Conservation (phyloP, 2,329 filamentous ascomycete species). For the Ambrosiella cleistominuta region DNA sequence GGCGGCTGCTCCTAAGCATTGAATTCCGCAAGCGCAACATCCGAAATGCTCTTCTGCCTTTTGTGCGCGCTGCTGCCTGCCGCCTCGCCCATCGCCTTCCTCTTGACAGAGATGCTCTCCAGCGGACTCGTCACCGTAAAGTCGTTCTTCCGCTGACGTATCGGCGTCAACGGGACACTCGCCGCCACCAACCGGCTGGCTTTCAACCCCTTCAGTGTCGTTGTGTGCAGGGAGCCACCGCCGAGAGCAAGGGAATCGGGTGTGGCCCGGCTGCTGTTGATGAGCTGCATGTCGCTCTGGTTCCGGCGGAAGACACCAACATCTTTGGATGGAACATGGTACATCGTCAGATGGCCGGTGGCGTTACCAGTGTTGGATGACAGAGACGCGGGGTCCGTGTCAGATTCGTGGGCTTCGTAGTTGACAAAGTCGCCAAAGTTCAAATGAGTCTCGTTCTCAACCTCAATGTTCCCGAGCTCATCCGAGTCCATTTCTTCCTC, state of each 20-base stretch:
- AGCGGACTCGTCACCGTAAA: conserved; percentile 30
- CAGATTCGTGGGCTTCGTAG: conserved; percentile 11
- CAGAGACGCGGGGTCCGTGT: conserved; percentile 9
- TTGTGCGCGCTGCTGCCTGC: conserved; percentile 28
- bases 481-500: conserved; percentile 35
- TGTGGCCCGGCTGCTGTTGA: conserved; percentile 41
- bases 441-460: conserved; percentile 43
- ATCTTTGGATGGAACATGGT: conserved; percentile 47
- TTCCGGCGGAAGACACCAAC: conserved; percentile 64
- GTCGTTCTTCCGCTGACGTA: conserved; percentile 30
- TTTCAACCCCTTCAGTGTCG: conserved; percentile 45
- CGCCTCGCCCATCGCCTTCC: conserved; percentile 32
- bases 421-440: conserved; percentile 38
- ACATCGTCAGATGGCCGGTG: conserved; percentile 17
- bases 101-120: conserved; percentile 31
- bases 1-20: conserved; percentile 10
- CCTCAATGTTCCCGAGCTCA: conserved; percentile 31
- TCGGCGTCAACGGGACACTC: conserved; percentile 49
- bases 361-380: conserved; percentile 19
- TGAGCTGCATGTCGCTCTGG: conserved; percentile 44
- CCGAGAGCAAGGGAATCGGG: conserved; percentile 46
- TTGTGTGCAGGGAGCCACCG: conserved; percentile 36
- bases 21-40: conserved; percentile 28
- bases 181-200: conserved; percentile 44
- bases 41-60: conserved; percentile 40